Evolutionary conservation across 345 rosid species (phyloP), one percentile per base, ranked within the genome.

Genomic region (Toxicodendron radicans): DNA sequence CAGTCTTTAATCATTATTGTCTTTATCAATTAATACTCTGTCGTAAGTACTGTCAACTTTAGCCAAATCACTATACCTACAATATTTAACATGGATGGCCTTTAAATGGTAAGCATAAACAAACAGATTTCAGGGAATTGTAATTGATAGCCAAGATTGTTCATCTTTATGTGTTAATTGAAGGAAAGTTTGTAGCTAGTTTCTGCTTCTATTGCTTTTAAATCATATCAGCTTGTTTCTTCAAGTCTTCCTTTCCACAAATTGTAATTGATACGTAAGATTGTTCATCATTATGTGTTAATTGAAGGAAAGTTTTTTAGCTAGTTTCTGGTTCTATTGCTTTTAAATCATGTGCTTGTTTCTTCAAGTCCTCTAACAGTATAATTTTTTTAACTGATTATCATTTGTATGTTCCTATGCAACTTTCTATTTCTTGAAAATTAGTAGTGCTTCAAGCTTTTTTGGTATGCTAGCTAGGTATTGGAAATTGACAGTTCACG

Each of bases 21-120:
- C 27, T 41, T 46, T 7, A 4, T 71, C 10, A 21, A 63, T 54
- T 72, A 45, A 33, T 11, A 59, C 65, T 73, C 35, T 71, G 65
- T 62, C 38, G 17, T 64, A 63, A 58, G 23, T 60, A 33, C 52
- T 56, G 23, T 41, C 53, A 72, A 66, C 33, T 20, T 58, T 65
- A 56, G 30, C 30, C 27, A 20, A 30, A 24, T 10, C 18, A 70
- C 18, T 33, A 20, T 54, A 24, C 32, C 33, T 48, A 7, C 56
- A 48, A 41, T 49, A 46, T 66, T 3, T 38, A 48, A 32, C 23
- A 72, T 49, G 54, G 21, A 35, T 70, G 49, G 24, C 48, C 66
- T 43, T 62, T 38, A 73, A 13, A 21, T 51, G 7, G 52, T 7
- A 52, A 20, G 56, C 67, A 63, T 14, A 70, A 41, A 23, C 64